Evolutionary conservation across 179 eudicot species (phyloP).

Genomic region (Pouteria campechiana): DNA sequence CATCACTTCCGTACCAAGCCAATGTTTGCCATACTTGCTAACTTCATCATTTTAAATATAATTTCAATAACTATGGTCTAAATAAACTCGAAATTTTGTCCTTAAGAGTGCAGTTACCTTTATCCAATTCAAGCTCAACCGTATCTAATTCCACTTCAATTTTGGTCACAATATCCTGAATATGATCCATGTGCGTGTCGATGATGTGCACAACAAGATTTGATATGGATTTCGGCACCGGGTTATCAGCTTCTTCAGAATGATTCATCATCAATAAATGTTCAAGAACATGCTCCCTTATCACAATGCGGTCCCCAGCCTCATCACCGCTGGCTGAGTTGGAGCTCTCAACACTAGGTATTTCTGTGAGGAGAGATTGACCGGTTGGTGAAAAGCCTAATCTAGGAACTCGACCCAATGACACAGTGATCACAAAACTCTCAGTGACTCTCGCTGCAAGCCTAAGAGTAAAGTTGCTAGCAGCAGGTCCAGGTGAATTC

Average conservation of each 20-base stretch:
- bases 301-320: conserved; percentile 37
- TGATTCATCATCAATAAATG: conserved; percentile 84
- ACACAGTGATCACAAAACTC: conserved; percentile 75
- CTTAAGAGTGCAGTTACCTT: conserved; percentile 16
- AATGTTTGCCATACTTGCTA: too few relatives aligned
- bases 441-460: conserved; percentile 90
- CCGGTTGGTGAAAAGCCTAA: conserved; percentile 74
- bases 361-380: conserved; percentile 66
- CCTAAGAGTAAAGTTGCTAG: conserved; percentile 70
- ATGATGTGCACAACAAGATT: conserved; percentile 77
- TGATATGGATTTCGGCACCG: conserved; percentile 77
- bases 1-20: too few relatives aligned
- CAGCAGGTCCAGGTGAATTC: conserved; percentile 85
- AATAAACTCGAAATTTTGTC: too few relatives aligned
- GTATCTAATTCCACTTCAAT: conserved; percentile 90
- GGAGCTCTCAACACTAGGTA: conserved; percentile 79
- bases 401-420: conserved; percentile 82
- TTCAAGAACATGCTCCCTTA: conserved; percentile 85
- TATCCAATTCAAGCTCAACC: conserved; percentile 72
- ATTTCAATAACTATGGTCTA: too few relatives aligned
- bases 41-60: too few relatives aligned
- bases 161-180: conserved; percentile 78
- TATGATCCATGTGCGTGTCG: conserved; percentile 92
- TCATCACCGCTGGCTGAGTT: conserved; percentile 29
- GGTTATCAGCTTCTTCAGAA: conserved; percentile 99